Evolutionary conservation across 495 filamentous ascomycete species (phyloP).

Genomic region (Jackrogersella minutella): DNA sequence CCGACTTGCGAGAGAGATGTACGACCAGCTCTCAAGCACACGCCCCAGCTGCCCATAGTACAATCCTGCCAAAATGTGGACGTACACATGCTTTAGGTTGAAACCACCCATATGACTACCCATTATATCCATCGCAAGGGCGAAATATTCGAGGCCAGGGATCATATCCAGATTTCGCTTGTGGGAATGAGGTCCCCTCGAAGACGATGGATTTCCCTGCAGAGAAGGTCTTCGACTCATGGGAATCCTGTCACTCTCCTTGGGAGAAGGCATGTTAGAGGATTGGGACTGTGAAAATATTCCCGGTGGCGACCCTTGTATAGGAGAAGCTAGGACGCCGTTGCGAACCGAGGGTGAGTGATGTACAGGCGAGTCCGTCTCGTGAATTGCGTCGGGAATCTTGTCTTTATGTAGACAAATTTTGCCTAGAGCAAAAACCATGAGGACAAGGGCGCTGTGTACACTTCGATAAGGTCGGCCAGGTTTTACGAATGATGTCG

Average conservation of each 20-base stretch:
- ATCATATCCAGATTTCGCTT: conserved; percentile 83
- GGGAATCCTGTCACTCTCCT: conserved; percentile 52
- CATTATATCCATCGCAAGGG: conserved; percentile 85
- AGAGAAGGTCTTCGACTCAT: conserved; percentile 55
- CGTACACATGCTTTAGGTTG: conserved; percentile 82
- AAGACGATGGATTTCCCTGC: conserved; percentile 44
- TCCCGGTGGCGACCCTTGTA: conserved; percentile 59
- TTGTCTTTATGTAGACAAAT: conserved; percentile 72
- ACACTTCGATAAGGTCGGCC: conserved; percentile 64
- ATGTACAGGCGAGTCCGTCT: conserved; percentile 50
- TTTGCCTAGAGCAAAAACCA: conserved; percentile 86
- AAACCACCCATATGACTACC: conserved; percentile 80
- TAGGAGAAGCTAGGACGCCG: conserved; percentile 57
- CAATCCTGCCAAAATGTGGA: conserved; percentile 83
- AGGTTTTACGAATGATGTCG: conserved; percentile 47
- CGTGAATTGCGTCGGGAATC: conserved; percentile 68
- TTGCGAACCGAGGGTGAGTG: conserved; percentile 58
- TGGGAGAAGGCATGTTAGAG: conserved; percentile 57
- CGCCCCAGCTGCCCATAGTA: conserved; percentile 89
- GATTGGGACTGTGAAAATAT: conserved; percentile 49
- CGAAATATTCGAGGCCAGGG: conserved; percentile 89
- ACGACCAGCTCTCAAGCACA: conserved; percentile 87
- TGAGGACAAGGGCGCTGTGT: conserved; percentile 77
- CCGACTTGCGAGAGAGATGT: conserved; percentile 81
- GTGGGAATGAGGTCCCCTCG: conserved; percentile 39